Evolutionary conservation across 2,329 filamentous ascomycete species (phyloP).

Genomic region (Neurospora crassa): DNA sequence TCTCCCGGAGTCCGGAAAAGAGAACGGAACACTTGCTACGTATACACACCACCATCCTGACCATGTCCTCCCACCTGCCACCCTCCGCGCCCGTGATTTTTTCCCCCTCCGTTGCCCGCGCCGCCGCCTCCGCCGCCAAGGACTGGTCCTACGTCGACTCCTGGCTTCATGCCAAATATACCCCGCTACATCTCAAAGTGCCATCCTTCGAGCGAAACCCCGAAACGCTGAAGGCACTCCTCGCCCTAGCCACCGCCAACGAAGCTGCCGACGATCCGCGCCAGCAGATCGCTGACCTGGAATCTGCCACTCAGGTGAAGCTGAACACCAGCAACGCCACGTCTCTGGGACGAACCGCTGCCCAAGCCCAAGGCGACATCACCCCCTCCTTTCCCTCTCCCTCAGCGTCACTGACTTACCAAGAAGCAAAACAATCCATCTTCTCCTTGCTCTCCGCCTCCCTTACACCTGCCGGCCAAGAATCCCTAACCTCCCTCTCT

Average conservation of each 20-base stretch:
- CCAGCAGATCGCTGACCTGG: conserved; percentile 45
- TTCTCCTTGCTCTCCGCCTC: conserved; percentile 43
- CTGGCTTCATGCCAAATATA: conserved; percentile 39
- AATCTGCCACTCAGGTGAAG: conserved; percentile 49
- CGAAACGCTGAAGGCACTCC: conserved; percentile 67
- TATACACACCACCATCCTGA: neutral
- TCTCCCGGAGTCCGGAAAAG: neutral
- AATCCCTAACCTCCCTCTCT: conserved; percentile 45
- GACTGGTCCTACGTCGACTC: conserved; percentile 84
- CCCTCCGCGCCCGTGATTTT: conserved; percentile 45
- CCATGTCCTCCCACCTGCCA: conserved; percentile 30
- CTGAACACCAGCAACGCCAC: conserved; percentile 25
- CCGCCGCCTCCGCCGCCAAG: conserved; percentile 72
- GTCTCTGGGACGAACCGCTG: conserved; percentile 5
- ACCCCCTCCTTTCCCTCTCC: neutral
- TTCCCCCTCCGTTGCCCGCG: conserved; percentile 59
- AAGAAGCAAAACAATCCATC: conserved; percentile 29
- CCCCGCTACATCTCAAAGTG: conserved; percentile 54
- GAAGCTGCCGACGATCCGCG: conserved; percentile 68
- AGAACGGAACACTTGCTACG: neutral
- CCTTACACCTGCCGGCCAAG: conserved; percentile 43
- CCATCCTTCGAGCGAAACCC: conserved; percentile 80
- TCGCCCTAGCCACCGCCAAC: conserved; percentile 65
- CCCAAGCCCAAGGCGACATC: neutral
- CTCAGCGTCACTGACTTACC: conserved; percentile 4